Evolutionary conservation across 1,284 basidiomycete genomes (phyloP).

Genomic region (Anthracocystis setariae): DNA sequence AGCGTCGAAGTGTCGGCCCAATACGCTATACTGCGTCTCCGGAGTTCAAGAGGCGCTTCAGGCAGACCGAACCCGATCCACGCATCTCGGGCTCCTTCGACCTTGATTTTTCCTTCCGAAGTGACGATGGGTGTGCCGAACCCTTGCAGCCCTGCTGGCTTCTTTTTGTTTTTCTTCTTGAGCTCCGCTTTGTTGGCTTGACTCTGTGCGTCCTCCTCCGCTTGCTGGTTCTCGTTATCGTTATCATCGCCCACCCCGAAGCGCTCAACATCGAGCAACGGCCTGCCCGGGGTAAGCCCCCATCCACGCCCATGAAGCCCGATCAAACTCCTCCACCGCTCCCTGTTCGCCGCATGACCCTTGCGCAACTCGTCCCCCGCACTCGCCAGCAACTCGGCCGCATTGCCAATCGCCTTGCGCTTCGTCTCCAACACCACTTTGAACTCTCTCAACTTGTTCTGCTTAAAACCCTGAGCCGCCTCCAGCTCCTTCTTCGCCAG

Average conservation of each 20-base stretch:
- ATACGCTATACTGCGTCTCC: conserved; percentile 53
- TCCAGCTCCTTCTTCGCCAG: conserved; percentile 29
- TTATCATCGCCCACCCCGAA: conserved; percentile 25
- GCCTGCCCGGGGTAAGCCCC: conserved; percentile 56
- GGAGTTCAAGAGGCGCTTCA: conserved; percentile 48
- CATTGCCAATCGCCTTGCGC: conserved; percentile 28
- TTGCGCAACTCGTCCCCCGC: conserved; percentile 48
- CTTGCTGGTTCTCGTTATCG: conserved; percentile 12
- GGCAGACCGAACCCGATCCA: conserved; percentile 61
- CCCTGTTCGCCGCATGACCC: conserved; percentile 33
- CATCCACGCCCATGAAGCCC: conserved; percentile 51
- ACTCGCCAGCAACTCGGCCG: conserved; percentile 43
- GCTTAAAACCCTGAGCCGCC: conserved; percentile 2
- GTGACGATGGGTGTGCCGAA: conserved; percentile 57
- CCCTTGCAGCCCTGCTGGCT: conserved; percentile 34
- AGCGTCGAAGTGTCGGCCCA: conserved; percentile 39
- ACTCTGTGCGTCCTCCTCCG: not conserved
- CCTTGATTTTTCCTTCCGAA: conserved; percentile 52
- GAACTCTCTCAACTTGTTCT: conserved; percentile 22
- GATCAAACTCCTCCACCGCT: conserved; percentile 48
- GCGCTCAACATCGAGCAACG: conserved; percentile 54
- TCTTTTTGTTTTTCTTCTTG: conserved; percentile 9
- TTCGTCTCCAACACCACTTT: conserved; percentile 51
- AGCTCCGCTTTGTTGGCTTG: not conserved
- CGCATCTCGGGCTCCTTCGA: conserved; percentile 60